Conservation (phyloP, 2,329 filamentous ascomycete genomes). For the Diaporthe destruens region DNA sequence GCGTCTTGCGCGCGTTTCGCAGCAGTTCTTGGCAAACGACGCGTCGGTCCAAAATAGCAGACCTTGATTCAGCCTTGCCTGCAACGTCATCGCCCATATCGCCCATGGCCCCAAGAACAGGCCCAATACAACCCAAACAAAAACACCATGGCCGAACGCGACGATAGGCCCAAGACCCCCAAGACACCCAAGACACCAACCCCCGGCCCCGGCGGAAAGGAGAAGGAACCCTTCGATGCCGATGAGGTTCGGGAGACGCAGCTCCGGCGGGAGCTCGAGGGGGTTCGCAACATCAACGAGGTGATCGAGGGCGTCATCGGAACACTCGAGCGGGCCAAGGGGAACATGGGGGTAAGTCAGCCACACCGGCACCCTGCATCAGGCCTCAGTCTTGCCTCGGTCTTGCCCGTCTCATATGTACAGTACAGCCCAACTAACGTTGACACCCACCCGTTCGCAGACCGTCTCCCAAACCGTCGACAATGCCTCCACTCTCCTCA, state of each 20-base stretch:
- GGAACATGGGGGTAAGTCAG: constrained; percentile 78
- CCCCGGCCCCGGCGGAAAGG: constrained; percentile 51
- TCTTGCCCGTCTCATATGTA: neutral
- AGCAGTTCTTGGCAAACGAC: neutral
- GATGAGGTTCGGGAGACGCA: constrained; percentile 79
- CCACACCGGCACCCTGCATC: neutral
- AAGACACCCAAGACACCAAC: constrained; percentile 54
- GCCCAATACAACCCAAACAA: neutral
- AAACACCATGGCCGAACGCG: constrained; percentile 54
- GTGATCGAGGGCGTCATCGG: constrained; percentile 84
- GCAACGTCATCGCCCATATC: constrained; percentile 29
- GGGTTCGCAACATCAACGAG: constrained; percentile 86
- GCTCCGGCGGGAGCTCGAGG: constrained; percentile 83
- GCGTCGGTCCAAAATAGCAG: constrained; percentile 2
- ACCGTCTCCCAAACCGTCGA: constrained; percentile 88
- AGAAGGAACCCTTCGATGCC: constrained; percentile 66
- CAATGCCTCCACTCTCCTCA: constrained; percentile 89
- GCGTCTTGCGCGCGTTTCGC: neutral
- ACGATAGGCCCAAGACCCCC: constrained; percentile 53
- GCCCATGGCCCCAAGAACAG: neutral
- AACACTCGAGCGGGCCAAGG: constrained; percentile 78
- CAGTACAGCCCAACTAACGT: constrained; percentile 30
- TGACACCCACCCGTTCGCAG: constrained; percentile 55
- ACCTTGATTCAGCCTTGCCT: constrained; percentile 7
- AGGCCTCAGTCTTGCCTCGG: neutral